A percentile compares a stretch with the other conserved stretches of the same genome.
Conservation (phyloP, 2,329 filamentous ascomycete species). For the Arachnopeziza araneosa region DNA sequence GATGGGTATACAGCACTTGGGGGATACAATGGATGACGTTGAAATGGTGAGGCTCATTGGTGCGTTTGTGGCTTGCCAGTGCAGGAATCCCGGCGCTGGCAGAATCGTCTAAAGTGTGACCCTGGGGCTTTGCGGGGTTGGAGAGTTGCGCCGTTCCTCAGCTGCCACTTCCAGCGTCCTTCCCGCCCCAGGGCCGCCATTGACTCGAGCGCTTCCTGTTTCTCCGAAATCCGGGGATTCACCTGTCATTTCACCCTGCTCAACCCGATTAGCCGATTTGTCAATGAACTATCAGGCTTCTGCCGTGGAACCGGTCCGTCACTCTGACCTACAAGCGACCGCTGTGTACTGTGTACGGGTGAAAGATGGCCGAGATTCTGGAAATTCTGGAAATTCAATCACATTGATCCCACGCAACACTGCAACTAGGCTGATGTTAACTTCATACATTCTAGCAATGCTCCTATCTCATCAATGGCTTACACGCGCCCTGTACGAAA, state of each 20-base stretch:
- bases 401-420: neutral
- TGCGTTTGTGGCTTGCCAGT: conserved; percentile 11
- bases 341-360: too few relatives aligned
- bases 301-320: neutral
- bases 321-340: neutral
- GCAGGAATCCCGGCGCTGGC: neutral
- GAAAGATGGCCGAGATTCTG: neutral
- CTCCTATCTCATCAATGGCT: neutral
- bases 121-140: neutral
- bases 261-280: neutral
- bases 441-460: conserved; percentile 2
- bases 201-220: neutral
- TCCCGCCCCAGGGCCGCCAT: neutral
- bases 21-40: conserved; percentile 7
- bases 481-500: neutral
- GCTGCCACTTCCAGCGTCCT: neutral
- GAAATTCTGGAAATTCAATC: neutral
- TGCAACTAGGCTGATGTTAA: neutral
- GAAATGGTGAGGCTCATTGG: conserved; percentile 14
- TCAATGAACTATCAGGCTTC: neutral
- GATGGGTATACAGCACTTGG: neutral
- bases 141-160: neutral
- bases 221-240: neutral
- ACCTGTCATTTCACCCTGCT: neutral
- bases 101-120: neutral